A percentile compares a stretch with the other conserved stretches of the same genome.
Evolutionary conservation across 768 basidiomycete species (phyloP).

Genomic region (Kwoniella heveanensis): DNA sequence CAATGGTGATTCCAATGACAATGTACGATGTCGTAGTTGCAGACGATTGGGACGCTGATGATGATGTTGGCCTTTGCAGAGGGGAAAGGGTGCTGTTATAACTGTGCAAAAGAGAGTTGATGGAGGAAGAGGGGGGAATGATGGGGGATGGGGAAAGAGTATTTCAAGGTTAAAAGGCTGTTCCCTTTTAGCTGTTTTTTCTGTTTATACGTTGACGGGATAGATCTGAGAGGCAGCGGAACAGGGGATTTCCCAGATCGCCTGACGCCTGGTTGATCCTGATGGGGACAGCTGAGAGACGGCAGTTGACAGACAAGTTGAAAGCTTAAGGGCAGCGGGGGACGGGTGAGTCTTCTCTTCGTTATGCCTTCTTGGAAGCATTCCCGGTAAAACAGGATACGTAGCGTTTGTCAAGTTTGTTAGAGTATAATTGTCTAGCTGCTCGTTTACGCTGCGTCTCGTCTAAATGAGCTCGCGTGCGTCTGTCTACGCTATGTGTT

Average conservation of each 20-base stretch:
- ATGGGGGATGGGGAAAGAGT: neutral
- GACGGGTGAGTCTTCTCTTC: neutral
- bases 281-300: neutral
- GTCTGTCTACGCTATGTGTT: neutral
- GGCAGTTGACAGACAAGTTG: neutral
- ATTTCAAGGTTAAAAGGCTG: slow-evolving; percentile 1
- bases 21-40: no score
- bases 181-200: neutral
- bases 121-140: neutral
- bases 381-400: slow-evolving; percentile 3
- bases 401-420: slow-evolving; percentile 2
- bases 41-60: no score
- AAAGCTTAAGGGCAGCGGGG: no score
- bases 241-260: neutral
- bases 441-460: neutral
- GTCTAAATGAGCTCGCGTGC: neutral
- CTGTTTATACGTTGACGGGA: neutral
- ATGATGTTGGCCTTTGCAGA: neutral
- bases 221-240: neutral
- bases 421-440: neutral
- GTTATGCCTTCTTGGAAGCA: neutral
- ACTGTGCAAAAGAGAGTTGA: neutral
- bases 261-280: no score
- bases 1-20: no score
- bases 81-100: neutral